These are phyloP conservation scores for Lasiosphaeria hispida DNA, from an alignment of 495 filamentous ascomycete species.

Conservation along the genomic window DNA sequence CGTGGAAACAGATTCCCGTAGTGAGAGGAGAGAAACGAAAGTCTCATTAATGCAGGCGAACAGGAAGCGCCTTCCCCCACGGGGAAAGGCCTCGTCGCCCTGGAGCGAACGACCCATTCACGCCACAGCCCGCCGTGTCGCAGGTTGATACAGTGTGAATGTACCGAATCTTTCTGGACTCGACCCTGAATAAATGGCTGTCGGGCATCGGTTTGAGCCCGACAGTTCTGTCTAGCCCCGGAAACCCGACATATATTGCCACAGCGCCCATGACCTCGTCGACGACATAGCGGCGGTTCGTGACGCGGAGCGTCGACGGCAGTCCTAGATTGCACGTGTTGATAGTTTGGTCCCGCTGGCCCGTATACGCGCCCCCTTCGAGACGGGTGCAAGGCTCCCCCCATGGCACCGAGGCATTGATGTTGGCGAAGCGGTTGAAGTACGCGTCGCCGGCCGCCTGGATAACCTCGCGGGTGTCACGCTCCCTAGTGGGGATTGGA, in stretches of 20 bases:
- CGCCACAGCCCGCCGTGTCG: no score
- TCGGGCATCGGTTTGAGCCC: constrained; percentile 33
- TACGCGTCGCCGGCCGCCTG: constrained; percentile 42
- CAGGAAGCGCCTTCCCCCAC: no score
- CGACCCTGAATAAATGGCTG: constrained; percentile 50
- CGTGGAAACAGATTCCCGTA: no score
- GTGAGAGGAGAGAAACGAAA: no score
- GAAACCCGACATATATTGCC: constrained; percentile 44
- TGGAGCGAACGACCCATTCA: no score
- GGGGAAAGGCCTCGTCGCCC: no score
- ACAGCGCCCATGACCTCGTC: constrained; percentile 49
- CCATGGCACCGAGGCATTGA: constrained; percentile 32
- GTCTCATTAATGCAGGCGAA: no score
- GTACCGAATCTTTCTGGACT: constrained; percentile 46
- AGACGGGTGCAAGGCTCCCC: constrained; percentile 40
- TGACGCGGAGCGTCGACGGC: constrained; percentile 34
- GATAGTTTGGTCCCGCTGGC: constrained; percentile 24
- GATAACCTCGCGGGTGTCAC: constrained; percentile 34
- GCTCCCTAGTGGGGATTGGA: constrained; percentile 35
- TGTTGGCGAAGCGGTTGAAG: constrained; percentile 34
- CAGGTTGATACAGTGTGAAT: constrained; percentile 40
- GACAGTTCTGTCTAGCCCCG: constrained; percentile 12
- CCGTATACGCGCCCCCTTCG: constrained; percentile 32
- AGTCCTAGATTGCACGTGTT: constrained; percentile 37
- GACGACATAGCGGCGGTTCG: constrained; percentile 47